These are phyloP conservation scores for Lachnum nothofagi DNA, from an alignment of 2,329 filamentous ascomycete genomes.

Conservation along the genomic window DNA sequence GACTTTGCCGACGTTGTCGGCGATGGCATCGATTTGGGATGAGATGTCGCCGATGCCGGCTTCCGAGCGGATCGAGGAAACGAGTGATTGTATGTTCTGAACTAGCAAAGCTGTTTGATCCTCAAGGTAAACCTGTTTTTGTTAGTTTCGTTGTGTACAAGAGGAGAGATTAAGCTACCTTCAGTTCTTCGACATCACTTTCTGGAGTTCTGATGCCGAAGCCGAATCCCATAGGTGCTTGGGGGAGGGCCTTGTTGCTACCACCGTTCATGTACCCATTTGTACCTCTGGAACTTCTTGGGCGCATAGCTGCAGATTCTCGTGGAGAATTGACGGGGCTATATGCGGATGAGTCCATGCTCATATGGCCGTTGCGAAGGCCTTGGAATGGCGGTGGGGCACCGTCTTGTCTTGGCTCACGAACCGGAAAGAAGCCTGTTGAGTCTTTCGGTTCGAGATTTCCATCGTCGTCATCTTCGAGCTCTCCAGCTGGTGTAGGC, in stretches of 20 bases:
- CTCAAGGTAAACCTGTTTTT: conserved; percentile 65
- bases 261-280: conserved; percentile 30
- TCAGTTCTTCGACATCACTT: conserved; percentile 54
- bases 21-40: conserved; percentile 66
- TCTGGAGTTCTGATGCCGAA: conserved; percentile 40
- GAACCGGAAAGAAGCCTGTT: conserved; percentile 62
- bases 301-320: conserved; percentile 41
- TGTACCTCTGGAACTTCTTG: conserved; percentile 30
- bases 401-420: conserved; percentile 31
- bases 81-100: conserved; percentile 75
- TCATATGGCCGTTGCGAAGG: conserved; percentile 51
- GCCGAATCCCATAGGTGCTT: conserved; percentile 33
- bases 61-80: conserved; percentile 64
- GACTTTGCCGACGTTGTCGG: conserved; percentile 64
- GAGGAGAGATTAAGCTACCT: conserved; percentile 39
- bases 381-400: conserved; percentile 51
- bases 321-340: conserved; percentile 67
- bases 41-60: conserved; percentile 60
- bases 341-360: conserved; percentile 67
- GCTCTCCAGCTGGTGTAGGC: conserved; percentile 65
- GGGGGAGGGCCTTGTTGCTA: conserved; percentile 21
- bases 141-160: conserved; percentile 16
- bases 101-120: conserved; percentile 76
- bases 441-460: conserved; percentile 63
- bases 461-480: conserved; percentile 72